Evolutionary conservation across 257 asterid genomes (phyloP), one percentile per base, ranked within the genome.

Genomic region (Vinca minor): DNA sequence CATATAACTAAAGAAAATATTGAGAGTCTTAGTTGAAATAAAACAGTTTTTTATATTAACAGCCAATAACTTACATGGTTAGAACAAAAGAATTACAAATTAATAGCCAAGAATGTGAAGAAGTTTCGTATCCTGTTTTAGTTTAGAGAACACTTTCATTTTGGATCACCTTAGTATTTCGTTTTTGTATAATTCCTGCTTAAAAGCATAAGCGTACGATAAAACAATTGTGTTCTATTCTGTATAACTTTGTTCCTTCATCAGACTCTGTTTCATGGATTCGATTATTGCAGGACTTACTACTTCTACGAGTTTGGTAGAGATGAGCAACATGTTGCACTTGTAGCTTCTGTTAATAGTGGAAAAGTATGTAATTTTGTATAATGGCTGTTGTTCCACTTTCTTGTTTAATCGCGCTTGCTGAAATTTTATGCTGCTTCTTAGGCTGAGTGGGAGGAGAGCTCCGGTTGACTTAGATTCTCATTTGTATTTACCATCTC

Each of bases 271-370:
- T 48, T 57, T 62, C 29, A 20, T 56, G 70, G 21, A 42, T 29
- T 35, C 1, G 13, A 41, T 26, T 49, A 35, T 73, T 78, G 71
- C 91, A 91, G 98, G 96, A 88, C 88, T 70, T 91, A 88, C 66
- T 91, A 88, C 83, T 86, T 81, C 68, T 91, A 91, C 39, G 98
- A 91, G 82, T 91, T 88, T 71, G 95, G 85, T 23, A 80, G 62
- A 34, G 81, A 85, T 17, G 81, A 71, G 38, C 92, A 88, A 67
- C 98, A 71, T 72, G 72, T 78, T 63, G 95, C 95, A 47, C 78
- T 91, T 49, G 91, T 91, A 68, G 96, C 95, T 71, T 86, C 95
- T 76, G 93, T 88, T 49, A 85, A 72, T 62, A 68, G 91, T 62
- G 96, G 98, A 73, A 88, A 85, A 95, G 98, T 90, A 71, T 36